Base-by-base conservation (phyloP, 164 flowering plant genomes). In the Kingdonia uniflora region DNA sequence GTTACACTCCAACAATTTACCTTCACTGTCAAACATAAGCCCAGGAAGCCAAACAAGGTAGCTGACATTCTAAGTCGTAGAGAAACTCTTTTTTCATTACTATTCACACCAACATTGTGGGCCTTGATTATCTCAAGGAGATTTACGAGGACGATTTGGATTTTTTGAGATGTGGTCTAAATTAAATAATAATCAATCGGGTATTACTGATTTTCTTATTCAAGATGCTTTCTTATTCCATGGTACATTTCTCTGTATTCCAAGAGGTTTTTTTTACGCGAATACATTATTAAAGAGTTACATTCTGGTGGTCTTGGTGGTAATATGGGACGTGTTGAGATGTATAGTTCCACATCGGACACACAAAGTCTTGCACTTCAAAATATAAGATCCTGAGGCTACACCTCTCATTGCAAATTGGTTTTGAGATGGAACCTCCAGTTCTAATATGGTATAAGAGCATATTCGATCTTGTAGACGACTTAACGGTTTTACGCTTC, bases 11-110 rank as follows among this genome's bases (percentile, higher is more conserved):
- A 55, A 14, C 19, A 42, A 39, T 55, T 55, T 40, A 55, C 38
- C 2, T 42, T 55, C 17, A 14, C 49, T 2, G 2, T 55, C 48
- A 42, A 25, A 24, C 58, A 55, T 14, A 42, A 55, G 24, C 25
- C 24, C 0, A 23, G 58, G 15, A 3, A 24, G 13, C 16, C 26
- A 26, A 55, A 55, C 19, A 16, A 21, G 6, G 58, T 42, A 15
- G 48, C 23, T 6, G 39, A 39, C 43, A 24, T 23, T 16, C 16
- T 55, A 10, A 42, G 49, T 16, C 1, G 49, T 1, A 1, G 49
- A 13, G 21, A 2, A 13, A 5, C 22, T 21, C 23, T 53, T 19
- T 22, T 53, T 15, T 49, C 2, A 26, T 15, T 6, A 49, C 17
- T 5, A 2, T 49, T 8, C 14, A 25, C 4, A 5, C 15, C 4